Base-by-base conservation (phyloP, 2,329 filamentous ascomycete species). In the Diplodia corticola region DNA sequence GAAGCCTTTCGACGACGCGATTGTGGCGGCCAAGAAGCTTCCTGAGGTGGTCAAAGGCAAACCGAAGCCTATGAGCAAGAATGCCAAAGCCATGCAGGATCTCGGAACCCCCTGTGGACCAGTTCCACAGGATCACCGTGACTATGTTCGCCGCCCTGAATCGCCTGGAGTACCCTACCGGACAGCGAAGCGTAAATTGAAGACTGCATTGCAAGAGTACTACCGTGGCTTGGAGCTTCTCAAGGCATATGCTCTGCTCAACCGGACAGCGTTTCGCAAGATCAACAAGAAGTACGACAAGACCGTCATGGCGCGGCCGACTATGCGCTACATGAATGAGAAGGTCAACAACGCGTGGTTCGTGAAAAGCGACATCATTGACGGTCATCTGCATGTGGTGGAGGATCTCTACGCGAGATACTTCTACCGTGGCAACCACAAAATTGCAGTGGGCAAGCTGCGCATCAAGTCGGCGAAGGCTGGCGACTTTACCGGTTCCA, bases 231-330 rank as follows among this genome's bases (percentile, higher is more conserved):
- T 99, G 15, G 95, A 99, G 75, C 82, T 98, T 53, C 84, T 99
- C 67, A 98, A 97, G 79, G 91, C 92, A 0, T 99, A 96, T 73
- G 90, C 93, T 1, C 81, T 96, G 24, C 83, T 97, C 15, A 99
- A 99, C 76, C 87, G 92, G 57, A 97, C 92, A 0, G 95, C 93
- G 0, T 98, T 98, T 74, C 89, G 93, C 35, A 99, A 99, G 78
- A 92, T 99, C 75, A 97, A 96, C 80, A 99, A 99, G 78, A 99
- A 99, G 79, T 98, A 96, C 76, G 93, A 98, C 83, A 99, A 98
- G 80, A 88, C 90, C 2, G 88, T 93, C 66, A 87, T 93, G 71
- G 89, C 92, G 48, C 86, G 90, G 12, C 92, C 92, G 0, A 85
- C 89, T 0, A 85, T 91, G 74, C 86, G 90, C 30, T 98, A 94